phyloP scores from a whole-genome alignment of 805 yeast genomes.

The Lachancea fermentati region DNA sequence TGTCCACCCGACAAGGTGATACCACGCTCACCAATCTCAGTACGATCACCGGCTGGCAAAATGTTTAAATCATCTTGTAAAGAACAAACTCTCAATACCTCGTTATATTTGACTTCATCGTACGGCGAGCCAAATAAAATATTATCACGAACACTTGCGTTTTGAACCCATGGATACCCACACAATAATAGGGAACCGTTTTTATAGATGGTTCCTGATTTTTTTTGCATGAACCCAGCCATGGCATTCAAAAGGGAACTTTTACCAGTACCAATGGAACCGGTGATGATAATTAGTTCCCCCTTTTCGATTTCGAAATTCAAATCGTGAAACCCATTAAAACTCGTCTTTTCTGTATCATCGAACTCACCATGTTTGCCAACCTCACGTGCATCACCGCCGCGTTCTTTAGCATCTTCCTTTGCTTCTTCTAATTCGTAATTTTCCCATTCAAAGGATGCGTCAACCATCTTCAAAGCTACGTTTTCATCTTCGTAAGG shows the following conservation, averaged over 20 bases:
- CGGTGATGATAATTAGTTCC: conserved; percentile 65
- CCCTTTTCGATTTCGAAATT: conserved; percentile 51
- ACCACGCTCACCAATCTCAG: conserved; percentile 73
- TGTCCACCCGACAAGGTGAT: conserved; percentile 74
- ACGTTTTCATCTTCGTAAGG: conserved; percentile 22
- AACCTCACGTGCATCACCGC: not conserved
- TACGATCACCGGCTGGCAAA: conserved; percentile 60
- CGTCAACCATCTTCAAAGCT: conserved; percentile 49
- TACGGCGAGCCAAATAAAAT: conserved; percentile 50
- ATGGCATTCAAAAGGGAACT: conserved; percentile 58
- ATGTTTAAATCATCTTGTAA: conserved; percentile 51
- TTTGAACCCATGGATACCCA: conserved; percentile 64
- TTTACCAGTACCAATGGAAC: conserved; percentile 24
- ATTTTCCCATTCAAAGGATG: conserved; percentile 63
- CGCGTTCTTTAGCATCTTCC: conserved; percentile 24
- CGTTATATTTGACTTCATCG: conserved; percentile 44
- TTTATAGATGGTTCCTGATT: conserved; percentile 42
- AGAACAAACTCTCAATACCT: conserved; percentile 55
- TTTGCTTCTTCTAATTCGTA: conserved; percentile 33
- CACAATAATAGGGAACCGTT: conserved; percentile 45
- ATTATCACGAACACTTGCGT: conserved; percentile 62
- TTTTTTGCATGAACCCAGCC: conserved; percentile 54
- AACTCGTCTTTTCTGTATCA: conserved; percentile 30
- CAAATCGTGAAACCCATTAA: conserved; percentile 43
- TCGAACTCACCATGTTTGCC: conserved; percentile 8